Evolutionary conservation across 164 flowering plant genomes (phyloP).

Genomic region (Chimonanthus salicifolius): DNA sequence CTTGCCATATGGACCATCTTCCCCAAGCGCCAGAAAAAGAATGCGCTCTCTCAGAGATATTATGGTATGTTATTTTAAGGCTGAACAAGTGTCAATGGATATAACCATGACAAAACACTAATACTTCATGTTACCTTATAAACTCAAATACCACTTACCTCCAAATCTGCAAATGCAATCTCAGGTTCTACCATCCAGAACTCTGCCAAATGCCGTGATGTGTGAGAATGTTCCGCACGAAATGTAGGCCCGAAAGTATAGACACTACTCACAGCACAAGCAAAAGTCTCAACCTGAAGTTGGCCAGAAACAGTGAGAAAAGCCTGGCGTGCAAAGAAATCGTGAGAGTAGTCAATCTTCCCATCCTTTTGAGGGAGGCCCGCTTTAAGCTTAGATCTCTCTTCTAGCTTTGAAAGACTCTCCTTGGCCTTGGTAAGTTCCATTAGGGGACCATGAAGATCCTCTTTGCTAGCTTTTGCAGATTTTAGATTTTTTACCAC

Average conservation of each 20-base stretch:
- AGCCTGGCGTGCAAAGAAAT: slow-evolving; percentile 90
- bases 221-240: slow-evolving; percentile 90
- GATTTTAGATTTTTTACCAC: slow-evolving; percentile 55
- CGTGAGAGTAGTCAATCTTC: slow-evolving; percentile 71
- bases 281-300: slow-evolving; percentile 85
- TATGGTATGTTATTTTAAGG: background rate
- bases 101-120: no score
- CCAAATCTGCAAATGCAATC: slow-evolving; percentile 87
- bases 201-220: slow-evolving; percentile 97
- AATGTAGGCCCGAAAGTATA: slow-evolving; percentile 98
- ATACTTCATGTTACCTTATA: background rate
- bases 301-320: slow-evolving; percentile 94
- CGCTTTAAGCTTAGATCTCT: slow-evolving; percentile 66
- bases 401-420: slow-evolving; percentile 50
- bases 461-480: slow-evolving; percentile 61
- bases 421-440: slow-evolving; percentile 74
- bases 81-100: background rate
- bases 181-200: slow-evolving; percentile 99
- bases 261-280: slow-evolving; percentile 80
- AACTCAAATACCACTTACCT: slow-evolving; percentile 37
- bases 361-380: slow-evolving; percentile 86
- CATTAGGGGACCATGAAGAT: slow-evolving; percentile 53
- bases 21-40: background rate
- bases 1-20: background rate
- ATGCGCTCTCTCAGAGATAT: background rate